Conservation (phyloP, 176 grass and related monocot genomes). For the Cenchrus fungigraminus region DNA sequence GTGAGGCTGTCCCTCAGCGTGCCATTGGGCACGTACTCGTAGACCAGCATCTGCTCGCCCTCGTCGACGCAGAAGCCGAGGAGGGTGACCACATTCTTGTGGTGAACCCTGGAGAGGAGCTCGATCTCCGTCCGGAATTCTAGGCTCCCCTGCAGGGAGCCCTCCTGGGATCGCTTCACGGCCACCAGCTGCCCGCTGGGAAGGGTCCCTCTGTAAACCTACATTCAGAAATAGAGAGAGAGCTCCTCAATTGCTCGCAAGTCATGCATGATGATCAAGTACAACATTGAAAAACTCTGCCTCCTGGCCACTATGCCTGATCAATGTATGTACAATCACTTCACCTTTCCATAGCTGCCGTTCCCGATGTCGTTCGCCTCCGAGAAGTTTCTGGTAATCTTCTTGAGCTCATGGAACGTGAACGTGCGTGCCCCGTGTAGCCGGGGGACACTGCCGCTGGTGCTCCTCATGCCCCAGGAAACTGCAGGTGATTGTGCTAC, state of each 20-base stretch:
- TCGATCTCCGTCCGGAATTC: slow-evolving; percentile 83
- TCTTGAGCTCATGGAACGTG: slow-evolving; percentile 65
- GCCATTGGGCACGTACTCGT: slow-evolving; percentile 77
- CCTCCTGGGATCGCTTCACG: slow-evolving; percentile 69
- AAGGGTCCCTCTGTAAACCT: slow-evolving; percentile 73
- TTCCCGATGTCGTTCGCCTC: slow-evolving; percentile 56
- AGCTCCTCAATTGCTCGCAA: too few relatives aligned
- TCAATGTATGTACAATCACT: not conserved
- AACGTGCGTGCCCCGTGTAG: slow-evolving; percentile 64
- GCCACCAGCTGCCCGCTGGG: slow-evolving; percentile 65
- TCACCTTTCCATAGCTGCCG: slow-evolving; percentile 81
- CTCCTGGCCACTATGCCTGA: too few relatives aligned
- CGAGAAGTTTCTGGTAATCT: slow-evolving; percentile 69
- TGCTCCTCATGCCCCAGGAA: slow-evolving; percentile 68
- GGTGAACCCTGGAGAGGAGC: slow-evolving; percentile 74
- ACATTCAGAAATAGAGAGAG: not conserved
- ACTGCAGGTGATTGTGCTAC: slow-evolving; percentile 34
- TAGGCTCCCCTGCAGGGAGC: slow-evolving; percentile 64
- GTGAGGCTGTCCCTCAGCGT: slow-evolving; percentile 75
- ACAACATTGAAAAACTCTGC: not conserved
- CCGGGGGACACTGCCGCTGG: slow-evolving; percentile 51
- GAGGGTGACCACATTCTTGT: slow-evolving; percentile 80
- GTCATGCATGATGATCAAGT: not conserved
- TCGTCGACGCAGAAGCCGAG: slow-evolving; percentile 43
- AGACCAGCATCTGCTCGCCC: slow-evolving; percentile 6